A percentile compares a stretch with the other conserved stretches of the same genome.
Evolutionary conservation across 2,329 filamentous ascomycete genomes (phyloP).

Genomic region (Colletotrichum ledebouriae): DNA sequence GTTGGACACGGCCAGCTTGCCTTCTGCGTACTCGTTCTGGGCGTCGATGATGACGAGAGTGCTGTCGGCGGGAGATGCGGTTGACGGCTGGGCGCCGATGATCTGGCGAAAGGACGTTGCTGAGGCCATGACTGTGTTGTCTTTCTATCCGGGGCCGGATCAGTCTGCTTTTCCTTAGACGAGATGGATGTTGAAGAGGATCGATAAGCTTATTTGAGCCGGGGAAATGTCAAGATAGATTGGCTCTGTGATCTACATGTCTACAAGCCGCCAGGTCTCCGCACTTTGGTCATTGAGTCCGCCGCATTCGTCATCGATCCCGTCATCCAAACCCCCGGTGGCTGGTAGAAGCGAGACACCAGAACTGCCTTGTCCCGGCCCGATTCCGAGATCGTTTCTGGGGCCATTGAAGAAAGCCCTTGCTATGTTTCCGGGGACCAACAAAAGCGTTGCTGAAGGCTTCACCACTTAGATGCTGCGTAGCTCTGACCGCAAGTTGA

Average conservation of each 20-base stretch:
- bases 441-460: not conserved
- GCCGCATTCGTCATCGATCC: constrained; percentile 41
- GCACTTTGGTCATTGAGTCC: constrained; percentile 26
- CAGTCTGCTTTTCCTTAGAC: too few species aligned
- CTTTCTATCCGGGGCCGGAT: too few species aligned
- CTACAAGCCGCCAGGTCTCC: not conserved
- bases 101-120: constrained; percentile 58
- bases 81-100: constrained; percentile 67
- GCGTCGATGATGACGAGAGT: constrained; percentile 78
- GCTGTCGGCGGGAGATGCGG: constrained; percentile 69
- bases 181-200: not conserved
- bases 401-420: not conserved
- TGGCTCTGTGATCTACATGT: not conserved
- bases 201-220: not conserved
- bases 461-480: too few species aligned
- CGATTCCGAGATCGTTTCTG: constrained; percentile 17
- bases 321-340: not conserved
- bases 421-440: not conserved
- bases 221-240: not conserved
- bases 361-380: not conserved
- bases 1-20: constrained; percentile 68
- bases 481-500: too few species aligned
- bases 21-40: constrained; percentile 76
- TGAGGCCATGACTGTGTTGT: constrained; percentile 38
- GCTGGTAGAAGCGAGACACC: constrained; percentile 1